Evolutionary conservation across 2,329 filamentous ascomycete genomes (phyloP), one percentile per base, ranked within the genome.

Genomic region (Eurotiales sp.): DNA sequence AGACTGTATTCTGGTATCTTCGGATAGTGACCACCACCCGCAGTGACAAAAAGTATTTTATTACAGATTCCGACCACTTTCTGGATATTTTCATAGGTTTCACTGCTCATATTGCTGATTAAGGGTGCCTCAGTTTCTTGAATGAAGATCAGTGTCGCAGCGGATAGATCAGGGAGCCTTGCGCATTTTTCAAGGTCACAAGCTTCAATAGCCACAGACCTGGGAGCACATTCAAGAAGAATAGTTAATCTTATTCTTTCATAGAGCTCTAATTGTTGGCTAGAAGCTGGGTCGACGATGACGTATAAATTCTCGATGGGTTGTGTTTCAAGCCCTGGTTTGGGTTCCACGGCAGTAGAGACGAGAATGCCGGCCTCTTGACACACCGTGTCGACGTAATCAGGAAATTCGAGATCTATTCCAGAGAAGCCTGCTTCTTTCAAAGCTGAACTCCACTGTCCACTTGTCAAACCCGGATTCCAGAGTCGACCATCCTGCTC

Each of bases 101-200:
- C 29, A 12, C 21, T 14, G 15, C 19, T 36, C 8, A 46, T 37
- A 12, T 46, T n/a, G 12, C 44, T 46, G 30, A 46, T 15, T 8
- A 46, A 36, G 8, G n/a, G 3, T 6, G 27, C 14, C 2, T 46
- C 44, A 36, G 30, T 36, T 15, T 46, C 44, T 5, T 19, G 44
- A n/a, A 46, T n/a, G 44, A 46, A 46, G 7, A 46, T 30, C 10
- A 46, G 44, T 7, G 44, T 46, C 25, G 44, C 19, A 11, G n/a
- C 12, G 8, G n/a, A 21, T 12, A 46, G 12, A 19, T 27, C 12
- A 11, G 43, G 29, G 8, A 46, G 19, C 11, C 11, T 17, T 17
- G 27, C 14, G 29, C 43, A 46, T 36, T 46, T 29, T 30, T 46
- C 43, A 7, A 37, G 17, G 34, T 14, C 17, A 19, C 27, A 34